Conservation (phyloP, 139 green algal genomes). For the Chlorella sp. region DNA sequence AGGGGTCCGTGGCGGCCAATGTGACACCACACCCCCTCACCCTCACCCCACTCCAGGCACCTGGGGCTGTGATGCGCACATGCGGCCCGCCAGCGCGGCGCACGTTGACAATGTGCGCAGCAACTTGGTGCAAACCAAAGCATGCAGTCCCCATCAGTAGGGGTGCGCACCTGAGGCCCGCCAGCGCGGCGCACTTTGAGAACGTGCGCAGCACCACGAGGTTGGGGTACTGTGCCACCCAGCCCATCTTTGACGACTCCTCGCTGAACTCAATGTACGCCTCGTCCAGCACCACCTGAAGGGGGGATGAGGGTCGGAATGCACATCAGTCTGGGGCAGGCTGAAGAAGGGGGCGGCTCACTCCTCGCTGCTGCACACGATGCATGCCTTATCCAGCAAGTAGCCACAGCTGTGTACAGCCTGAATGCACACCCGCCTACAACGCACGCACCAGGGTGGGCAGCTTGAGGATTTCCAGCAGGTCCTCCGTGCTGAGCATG, state of each 20-base stretch:
- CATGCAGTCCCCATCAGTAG: too few species aligned
- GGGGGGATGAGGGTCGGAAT: not conserved
- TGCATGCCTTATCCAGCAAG: not conserved
- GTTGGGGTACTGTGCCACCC: slow-evolving; percentile 84
- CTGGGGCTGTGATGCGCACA: not conserved
- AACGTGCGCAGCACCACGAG: slow-evolving; percentile 98
- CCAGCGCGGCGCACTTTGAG: slow-evolving; percentile 91
- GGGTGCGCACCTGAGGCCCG: slow-evolving; percentile 60
- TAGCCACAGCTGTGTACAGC: too few species aligned
- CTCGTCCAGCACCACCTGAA: slow-evolving; percentile 94
- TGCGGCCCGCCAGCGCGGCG: slow-evolving; percentile 59
- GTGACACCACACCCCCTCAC: not conserved
- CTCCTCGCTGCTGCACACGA: not conserved
- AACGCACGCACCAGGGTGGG: slow-evolving; percentile 78
- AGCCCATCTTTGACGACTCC: slow-evolving; percentile 66
- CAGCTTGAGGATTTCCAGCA: slow-evolving; percentile 81
- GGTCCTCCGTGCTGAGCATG: slow-evolving; percentile 83
- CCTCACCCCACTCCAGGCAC: not conserved
- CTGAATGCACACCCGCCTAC: too few species aligned
- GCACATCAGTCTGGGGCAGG: not conserved
- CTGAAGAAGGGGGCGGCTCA: not conserved
- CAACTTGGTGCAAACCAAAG: too few species aligned
- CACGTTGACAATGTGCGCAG: not conserved
- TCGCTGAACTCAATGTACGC: slow-evolving; percentile 98
- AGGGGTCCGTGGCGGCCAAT: too few species aligned